Evolutionary conservation across 2,329 filamentous ascomycete species (phyloP).

Genomic region (Microdochium bolleyi): DNA sequence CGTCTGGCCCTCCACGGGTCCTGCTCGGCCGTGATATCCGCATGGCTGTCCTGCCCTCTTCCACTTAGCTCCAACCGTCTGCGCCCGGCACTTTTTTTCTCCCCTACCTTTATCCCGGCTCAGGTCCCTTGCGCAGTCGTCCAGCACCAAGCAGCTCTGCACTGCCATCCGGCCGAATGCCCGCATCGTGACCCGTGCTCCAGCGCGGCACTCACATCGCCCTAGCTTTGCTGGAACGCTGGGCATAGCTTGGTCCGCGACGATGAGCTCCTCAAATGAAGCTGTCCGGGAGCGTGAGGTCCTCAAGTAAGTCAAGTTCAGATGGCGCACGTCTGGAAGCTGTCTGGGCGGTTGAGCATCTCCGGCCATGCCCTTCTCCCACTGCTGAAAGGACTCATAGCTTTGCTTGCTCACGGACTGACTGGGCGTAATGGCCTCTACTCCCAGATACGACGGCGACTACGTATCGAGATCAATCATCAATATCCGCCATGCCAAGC

Average conservation of each 20-base stretch:
- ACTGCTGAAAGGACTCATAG: no score
- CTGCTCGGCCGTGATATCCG: background rate
- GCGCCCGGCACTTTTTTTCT: background rate
- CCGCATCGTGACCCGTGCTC: background rate
- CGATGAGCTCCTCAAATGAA: background rate
- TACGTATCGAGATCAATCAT: background rate
- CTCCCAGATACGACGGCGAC: background rate
- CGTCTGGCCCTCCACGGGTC: background rate
- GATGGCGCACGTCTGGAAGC: no score
- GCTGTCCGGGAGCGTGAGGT: background rate
- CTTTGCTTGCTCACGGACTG: background rate
- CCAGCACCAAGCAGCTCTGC: background rate
- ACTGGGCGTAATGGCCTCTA: background rate
- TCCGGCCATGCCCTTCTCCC: no score
- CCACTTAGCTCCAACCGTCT: background rate
- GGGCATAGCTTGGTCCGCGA: background rate
- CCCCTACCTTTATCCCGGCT: background rate
- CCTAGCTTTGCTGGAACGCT: background rate
- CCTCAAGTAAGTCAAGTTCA: background rate
- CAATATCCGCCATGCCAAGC: background rate
- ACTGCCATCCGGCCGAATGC: background rate
- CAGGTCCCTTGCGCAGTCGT: background rate
- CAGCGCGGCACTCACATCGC: background rate
- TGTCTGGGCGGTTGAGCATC: no score
- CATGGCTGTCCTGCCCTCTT: background rate